phyloP scores from a whole-genome alignment of 2,329 filamentous ascomycete genomes.

The Cordyceps militaris region DNA sequence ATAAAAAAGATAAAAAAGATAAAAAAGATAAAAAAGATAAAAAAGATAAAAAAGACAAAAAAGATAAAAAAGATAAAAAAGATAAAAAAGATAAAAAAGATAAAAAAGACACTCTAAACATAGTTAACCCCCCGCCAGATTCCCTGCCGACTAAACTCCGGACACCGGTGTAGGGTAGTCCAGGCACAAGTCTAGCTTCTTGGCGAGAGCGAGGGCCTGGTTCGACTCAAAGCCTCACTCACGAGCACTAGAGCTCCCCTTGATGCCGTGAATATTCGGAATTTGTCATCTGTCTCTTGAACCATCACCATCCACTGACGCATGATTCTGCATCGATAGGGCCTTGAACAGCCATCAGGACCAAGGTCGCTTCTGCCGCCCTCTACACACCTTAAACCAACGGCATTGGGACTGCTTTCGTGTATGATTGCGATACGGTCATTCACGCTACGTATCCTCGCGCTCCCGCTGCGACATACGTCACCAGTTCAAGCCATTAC shows the following conservation, averaged over 20 bases:
- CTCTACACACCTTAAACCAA: not conserved
- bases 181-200: conserved; percentile 47
- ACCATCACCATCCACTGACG: not conserved
- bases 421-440: not conserved
- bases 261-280: not conserved
- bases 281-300: not conserved
- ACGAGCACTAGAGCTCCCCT: not conserved
- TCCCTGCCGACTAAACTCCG: not conserved
- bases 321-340: not conserved
- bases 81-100: not conserved
- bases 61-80: too few relatives aligned
- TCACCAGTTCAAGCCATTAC: not conserved
- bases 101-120: not conserved
- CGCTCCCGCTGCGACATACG: not conserved
- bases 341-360: not conserved
- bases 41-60: not conserved
- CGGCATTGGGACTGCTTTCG: not conserved
- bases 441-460: not conserved
- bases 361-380: not conserved
- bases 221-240: conserved; percentile 61
- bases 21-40: not conserved
- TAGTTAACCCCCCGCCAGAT: not conserved
- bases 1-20: too few relatives aligned
- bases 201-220: conserved; percentile 68
- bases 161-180: not conserved